These are phyloP conservation scores for Vitis vinifera DNA, from an alignment of 164 flowering plant genomes.

Conservation along the genomic window ASM3070453v1 NC_081811.1:23020001-23020500, in stretches of 20 bases:
- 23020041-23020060: conserved; percentile 39
- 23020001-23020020: conserved; percentile 43
- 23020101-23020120: conserved; percentile 1
- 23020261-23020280: not conserved
- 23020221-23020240: conserved; percentile 1
- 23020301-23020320: conserved; percentile 9
- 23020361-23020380: conserved; percentile 12
- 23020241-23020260: not conserved
- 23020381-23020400: conserved; percentile 48
- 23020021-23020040: conserved; percentile 46
- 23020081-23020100: not conserved
- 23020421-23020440: conserved; percentile 61
- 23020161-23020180: conserved; percentile 1
- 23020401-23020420: conserved; percentile 45
- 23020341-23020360: not conserved
- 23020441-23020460: conserved; percentile 47
- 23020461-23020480: conserved; percentile 46
- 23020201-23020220: conserved; percentile 65
- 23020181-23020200: conserved; percentile 17
- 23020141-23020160: conserved; percentile 3
- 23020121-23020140: not conserved
- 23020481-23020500: conserved; percentile 40
- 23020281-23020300: not conserved
- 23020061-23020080: not conserved
- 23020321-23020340: not conserved